Evolutionary conservation across 805 yeast genomes (phyloP).

Genomic region (Starmera quercuum): DNA sequence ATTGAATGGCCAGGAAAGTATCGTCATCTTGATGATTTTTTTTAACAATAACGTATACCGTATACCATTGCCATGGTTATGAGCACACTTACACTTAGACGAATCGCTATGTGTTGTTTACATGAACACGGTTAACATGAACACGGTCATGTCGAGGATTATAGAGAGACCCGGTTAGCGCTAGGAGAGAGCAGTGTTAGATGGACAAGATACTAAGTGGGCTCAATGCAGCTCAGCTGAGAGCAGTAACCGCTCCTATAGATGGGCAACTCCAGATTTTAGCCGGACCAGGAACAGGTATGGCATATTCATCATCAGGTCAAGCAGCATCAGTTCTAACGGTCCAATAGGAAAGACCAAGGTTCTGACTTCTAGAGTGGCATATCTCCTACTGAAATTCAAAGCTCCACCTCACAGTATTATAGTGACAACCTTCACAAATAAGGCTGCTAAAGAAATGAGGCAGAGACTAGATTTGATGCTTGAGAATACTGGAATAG

Average conservation of each 20-base stretch:
- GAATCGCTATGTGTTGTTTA: too few species aligned
- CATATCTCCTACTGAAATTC: conserved; percentile 48
- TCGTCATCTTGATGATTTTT: too few species aligned
- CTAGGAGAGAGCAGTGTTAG: too few species aligned
- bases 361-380: conserved; percentile 74
- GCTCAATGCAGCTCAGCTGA: conserved; percentile 34
- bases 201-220: conserved; percentile 8
- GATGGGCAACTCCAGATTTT: conserved; percentile 40
- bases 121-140: too few species aligned
- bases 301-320: conserved; percentile 27
- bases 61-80: too few species aligned
- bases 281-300: conserved; percentile 65
- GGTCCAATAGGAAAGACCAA: conserved; percentile 78
- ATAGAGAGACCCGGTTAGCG: too few species aligned
- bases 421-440: conserved; percentile 87
- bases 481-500: conserved; percentile 24
- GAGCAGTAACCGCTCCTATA: conserved; percentile 36
- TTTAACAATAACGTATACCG: too few species aligned
- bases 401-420: conserved; percentile 52
- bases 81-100: too few species aligned
- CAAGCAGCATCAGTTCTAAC: conserved; percentile 48
- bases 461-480: conserved; percentile 42
- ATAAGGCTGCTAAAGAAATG: conserved; percentile 88
- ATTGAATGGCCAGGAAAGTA: too few species aligned
- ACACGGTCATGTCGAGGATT: too few species aligned